These are phyloP conservation scores for Gossypium gossypioides DNA, from an alignment of 441 rosid species.

Conservation along the genomic window DNA sequence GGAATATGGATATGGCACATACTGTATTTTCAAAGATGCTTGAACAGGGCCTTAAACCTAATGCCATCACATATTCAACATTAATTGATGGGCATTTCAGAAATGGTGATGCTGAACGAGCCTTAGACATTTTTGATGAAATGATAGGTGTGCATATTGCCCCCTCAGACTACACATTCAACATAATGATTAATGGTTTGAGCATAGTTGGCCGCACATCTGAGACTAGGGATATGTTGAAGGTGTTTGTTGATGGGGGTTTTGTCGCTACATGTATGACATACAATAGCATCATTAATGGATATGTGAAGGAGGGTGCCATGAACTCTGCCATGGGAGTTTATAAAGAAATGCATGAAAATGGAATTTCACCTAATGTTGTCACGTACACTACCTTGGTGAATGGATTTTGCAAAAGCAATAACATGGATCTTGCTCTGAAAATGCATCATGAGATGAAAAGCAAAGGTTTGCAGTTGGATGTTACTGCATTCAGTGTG, in stretches of 20 bases:
- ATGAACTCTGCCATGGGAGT: slow-evolving; percentile 33
- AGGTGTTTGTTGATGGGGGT: slow-evolving; percentile 28
- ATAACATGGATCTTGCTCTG: slow-evolving; percentile 39
- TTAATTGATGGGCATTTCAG: slow-evolving; percentile 57
- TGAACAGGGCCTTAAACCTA: slow-evolving; percentile 40
- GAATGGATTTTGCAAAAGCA: slow-evolving; percentile 41
- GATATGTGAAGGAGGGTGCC: slow-evolving; percentile 45
- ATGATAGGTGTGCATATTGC: slow-evolving; percentile 36
- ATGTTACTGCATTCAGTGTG: slow-evolving; percentile 39
- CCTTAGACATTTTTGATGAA: slow-evolving; percentile 36
- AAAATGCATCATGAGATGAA: slow-evolving; percentile 45
- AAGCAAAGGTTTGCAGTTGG: slow-evolving; percentile 38
- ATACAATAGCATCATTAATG: slow-evolving; percentile 52
- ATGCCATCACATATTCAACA: slow-evolving; percentile 40
- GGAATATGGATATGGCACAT: slow-evolving; percentile 41
- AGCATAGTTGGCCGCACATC: slow-evolving; percentile 46
- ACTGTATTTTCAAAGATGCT: slow-evolving; percentile 29
- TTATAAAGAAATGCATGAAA: slow-evolving; percentile 42
- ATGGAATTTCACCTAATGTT: slow-evolving; percentile 40
- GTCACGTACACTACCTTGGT: slow-evolving; percentile 48
- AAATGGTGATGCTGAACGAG: slow-evolving; percentile 31
- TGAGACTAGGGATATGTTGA: slow-evolving; percentile 41
- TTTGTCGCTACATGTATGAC: slow-evolving; percentile 38
- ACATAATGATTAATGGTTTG: slow-evolving; percentile 47
- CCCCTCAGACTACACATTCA: slow-evolving; percentile 45